Evolutionary conservation across 208 protist species (phyloP), one percentile per base, ranked within the genome.

Genomic region (Tetramitus jugosus): DNA sequence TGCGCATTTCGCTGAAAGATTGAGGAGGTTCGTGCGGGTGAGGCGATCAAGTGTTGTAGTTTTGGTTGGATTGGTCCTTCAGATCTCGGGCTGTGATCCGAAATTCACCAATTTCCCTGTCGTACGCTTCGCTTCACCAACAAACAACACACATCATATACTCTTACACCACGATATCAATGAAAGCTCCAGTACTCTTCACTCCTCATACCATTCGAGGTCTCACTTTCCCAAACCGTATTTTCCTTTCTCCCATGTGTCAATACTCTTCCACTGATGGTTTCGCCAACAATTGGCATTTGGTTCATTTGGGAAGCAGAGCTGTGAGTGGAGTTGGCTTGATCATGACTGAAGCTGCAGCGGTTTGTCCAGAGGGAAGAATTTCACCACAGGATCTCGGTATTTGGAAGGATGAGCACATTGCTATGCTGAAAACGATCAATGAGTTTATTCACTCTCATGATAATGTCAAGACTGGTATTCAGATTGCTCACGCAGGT

Each of bases 181-280:
- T n/a, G n/a, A n/a, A n/a, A n/a, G n/a, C n/a, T n/a, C n/a, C n/a
- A n/a, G n/a, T n/a, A n/a, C 60, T 85, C 29, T 85, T 85, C n/a
- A 40, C 49, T 4, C 81, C 81, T 1, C 37, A 83, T 7, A 79
- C 45, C 20, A 60, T 86, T n/a, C 60, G 68, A 40, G 75, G 82
- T 43, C 2, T 85, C 2, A 81, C 60, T 53, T 45, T 86, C 14
- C 85, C 85, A 45, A 86, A 86, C 69, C 52, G 83, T 53, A 83
- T 85, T 20, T 79, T 80, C 23, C 60, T 82, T 3, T 82, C 81
- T 0, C 83, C 83, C 60, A 84, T 84, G 82, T 87, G 83, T 40
- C 56, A 69, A 45, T 87, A 87, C 52, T 78, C 67, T 53, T 8
- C 79, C 20, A 39, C 35, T 7, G 80, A 87, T 79, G 84, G 84